Percentiles rank a stretch among this genome's conserved stretches.
phyloP scores from a whole-genome alignment of 768 basidiomycete genomes.

The Suillus subalutaceus region DNA sequence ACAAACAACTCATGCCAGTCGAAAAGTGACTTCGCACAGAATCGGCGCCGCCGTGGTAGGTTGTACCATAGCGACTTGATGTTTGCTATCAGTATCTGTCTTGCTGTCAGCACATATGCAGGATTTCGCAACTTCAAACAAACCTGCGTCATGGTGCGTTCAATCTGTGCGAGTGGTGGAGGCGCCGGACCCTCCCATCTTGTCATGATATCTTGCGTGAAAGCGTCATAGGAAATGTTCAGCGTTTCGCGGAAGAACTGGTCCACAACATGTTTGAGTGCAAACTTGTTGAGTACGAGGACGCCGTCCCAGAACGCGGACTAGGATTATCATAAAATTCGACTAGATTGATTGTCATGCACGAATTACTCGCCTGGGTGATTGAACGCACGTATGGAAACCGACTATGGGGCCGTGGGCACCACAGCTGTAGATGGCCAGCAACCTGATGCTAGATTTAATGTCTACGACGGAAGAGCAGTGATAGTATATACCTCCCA shows the following conservation, averaged over 20 bases:
- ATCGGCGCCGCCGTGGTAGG: slow-evolving; percentile 65
- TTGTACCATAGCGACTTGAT: slow-evolving; percentile 69
- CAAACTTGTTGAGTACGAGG: slow-evolving; percentile 52
- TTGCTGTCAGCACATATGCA: neutral
- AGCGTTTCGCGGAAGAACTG: slow-evolving; percentile 67
- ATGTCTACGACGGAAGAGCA: neutral
- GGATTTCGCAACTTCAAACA: slow-evolving; percentile 2
- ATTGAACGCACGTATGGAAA: slow-evolving; percentile 66
- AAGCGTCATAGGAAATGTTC: slow-evolving; percentile 53
- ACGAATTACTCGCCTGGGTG: slow-evolving; percentile 51
- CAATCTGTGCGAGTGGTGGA: slow-evolving; percentile 44
- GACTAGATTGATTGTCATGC: neutral
- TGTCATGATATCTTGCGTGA: slow-evolving; percentile 41
- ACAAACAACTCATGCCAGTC: slow-evolving; percentile 73
- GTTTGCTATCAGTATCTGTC: slow-evolving; percentile 60
- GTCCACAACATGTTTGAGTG: slow-evolving; percentile 58
- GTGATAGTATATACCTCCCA: slow-evolving; percentile 58
- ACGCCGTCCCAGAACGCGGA: slow-evolving; percentile 61
- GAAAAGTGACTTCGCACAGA: slow-evolving; percentile 61
- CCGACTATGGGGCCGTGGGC: slow-evolving; percentile 40
- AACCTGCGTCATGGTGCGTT: slow-evolving; percentile 43
- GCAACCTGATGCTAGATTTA: slow-evolving; percentile 39
- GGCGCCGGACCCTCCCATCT: slow-evolving; percentile 41
- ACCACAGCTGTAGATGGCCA: slow-evolving; percentile 55
- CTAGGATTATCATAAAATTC: slow-evolving; percentile 36